Percentiles rank a stretch among this genome's conserved stretches.
Conservation (phyloP, 176 grass and related monocot genomes). For the Lolium multiflorum region DNA sequence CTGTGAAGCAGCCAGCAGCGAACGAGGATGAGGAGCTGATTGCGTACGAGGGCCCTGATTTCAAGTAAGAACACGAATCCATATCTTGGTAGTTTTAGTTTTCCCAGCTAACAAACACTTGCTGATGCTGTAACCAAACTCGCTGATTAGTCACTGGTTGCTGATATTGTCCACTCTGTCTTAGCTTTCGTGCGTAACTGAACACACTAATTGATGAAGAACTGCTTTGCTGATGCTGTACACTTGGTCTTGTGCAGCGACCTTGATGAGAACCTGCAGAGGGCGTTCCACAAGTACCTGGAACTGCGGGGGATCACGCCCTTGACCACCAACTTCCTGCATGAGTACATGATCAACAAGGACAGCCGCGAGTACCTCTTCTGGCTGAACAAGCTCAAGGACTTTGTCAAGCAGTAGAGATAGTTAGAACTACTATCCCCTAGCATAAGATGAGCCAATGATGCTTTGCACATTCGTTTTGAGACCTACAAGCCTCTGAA, state of each 20-base stretch:
- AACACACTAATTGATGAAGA: not conserved
- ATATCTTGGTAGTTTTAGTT: not conserved
- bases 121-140: too few species aligned
- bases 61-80: constrained; percentile 59
- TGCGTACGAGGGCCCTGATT: constrained; percentile 89
- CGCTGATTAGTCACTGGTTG: not conserved
- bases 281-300: constrained; percentile 53
- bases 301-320: constrained; percentile 82
- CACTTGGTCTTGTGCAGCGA: constrained; percentile 59
- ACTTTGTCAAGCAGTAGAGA: constrained; percentile 52
- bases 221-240: not conserved
- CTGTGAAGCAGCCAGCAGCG: constrained; percentile 43
- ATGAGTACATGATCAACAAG: too few species aligned
- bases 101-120: not conserved
- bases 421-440: not conserved
- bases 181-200: not conserved
- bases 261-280: too few species aligned
- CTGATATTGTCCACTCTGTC: not conserved
- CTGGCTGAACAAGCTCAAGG: too few species aligned
- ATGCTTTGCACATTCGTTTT: constrained; percentile 21
- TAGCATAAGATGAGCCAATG: constrained; percentile 10
- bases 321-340: constrained; percentile 88
- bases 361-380: too few species aligned
- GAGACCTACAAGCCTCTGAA: not conserved
- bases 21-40: constrained; percentile 54